A percentile compares a stretch with the other conserved stretches of the same genome.
Conservation (phyloP, 2,329 filamentous ascomycete genomes). For the Ambrosiella beaveri region DNA sequence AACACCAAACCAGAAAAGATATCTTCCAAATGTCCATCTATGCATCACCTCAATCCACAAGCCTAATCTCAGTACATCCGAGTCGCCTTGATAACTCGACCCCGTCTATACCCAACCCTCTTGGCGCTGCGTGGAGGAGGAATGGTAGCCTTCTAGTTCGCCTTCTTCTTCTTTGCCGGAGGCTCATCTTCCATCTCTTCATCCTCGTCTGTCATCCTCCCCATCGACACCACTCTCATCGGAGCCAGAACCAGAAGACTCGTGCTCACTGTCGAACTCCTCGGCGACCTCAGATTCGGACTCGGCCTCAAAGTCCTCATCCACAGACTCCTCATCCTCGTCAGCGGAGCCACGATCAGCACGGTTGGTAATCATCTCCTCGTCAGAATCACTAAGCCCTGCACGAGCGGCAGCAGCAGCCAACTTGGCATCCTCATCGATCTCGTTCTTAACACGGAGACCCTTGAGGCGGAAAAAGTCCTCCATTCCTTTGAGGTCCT, state of each 20-base stretch:
- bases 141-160: constrained; percentile 13
- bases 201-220: constrained; percentile 25
- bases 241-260: constrained; percentile 57
- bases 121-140: neutral
- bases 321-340: constrained; percentile 86
- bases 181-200: constrained; percentile 26
- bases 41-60: neutral
- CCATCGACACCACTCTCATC: constrained; percentile 33
- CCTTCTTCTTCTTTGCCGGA: constrained; percentile 32
- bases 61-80: neutral
- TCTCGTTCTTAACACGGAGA: constrained; percentile 94
- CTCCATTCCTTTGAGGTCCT: constrained; percentile 93
- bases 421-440: constrained; percentile 74
- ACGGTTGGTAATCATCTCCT: constrained; percentile 43
- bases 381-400: constrained; percentile 68
- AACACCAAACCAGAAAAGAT: too few species aligned
- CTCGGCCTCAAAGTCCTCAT: constrained; percentile 89
- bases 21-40: neutral
- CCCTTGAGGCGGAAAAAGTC: constrained; percentile 94
- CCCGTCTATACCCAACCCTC: constrained; percentile 11
- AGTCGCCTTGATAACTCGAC: too few species aligned
- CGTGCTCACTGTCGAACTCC: constrained; percentile 83
- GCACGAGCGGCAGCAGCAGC: constrained; percentile 71
- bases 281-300: constrained; percentile 92
- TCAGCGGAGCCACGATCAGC: constrained; percentile 78